A percentile compares a stretch with the other conserved stretches of the same genome.
These are phyloP conservation scores for Pulveroboletus sp. DNA, from an alignment of 768 basidiomycete genomes.

Conservation along the genomic window DNA sequence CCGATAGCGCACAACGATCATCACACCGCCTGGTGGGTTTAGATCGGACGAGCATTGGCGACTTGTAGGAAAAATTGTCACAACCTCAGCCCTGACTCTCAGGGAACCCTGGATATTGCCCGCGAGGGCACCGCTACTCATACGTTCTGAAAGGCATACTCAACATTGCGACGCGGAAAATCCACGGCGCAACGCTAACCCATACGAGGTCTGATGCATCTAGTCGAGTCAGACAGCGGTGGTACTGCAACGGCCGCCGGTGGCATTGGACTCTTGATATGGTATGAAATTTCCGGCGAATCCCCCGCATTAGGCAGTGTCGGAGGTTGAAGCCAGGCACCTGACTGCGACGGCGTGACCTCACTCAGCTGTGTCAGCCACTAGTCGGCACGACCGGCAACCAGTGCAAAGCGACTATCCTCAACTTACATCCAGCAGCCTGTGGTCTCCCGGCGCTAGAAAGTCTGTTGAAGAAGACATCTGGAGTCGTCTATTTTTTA, in stretches of 20 bases:
- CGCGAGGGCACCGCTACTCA: not conserved
- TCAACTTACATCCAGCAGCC: conserved; percentile 7
- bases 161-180: no score
- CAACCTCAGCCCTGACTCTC: conserved; percentile 1
- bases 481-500: not conserved
- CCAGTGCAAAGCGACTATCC: not conserved
- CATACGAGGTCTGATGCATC: no score
- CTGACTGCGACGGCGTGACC: no score
- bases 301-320: not conserved
- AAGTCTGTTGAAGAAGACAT: not conserved
- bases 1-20: not conserved
- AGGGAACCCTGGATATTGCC: not conserved
- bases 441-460: not conserved
- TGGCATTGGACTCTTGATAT: not conserved
- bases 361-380: conserved; percentile 17
- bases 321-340: conserved; percentile 4
- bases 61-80: not conserved
- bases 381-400: conserved; percentile 8
- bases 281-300: not conserved
- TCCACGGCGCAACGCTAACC: no score
- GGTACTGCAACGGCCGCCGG: not conserved
- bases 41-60: not conserved
- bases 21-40: not conserved
- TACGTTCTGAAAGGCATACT: no score
- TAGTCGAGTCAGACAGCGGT: not conserved